Evolutionary conservation across 2,329 filamentous ascomycete genomes (phyloP), one percentile per base, ranked within the genome.

Genomic region (Tothia fuscella): DNA sequence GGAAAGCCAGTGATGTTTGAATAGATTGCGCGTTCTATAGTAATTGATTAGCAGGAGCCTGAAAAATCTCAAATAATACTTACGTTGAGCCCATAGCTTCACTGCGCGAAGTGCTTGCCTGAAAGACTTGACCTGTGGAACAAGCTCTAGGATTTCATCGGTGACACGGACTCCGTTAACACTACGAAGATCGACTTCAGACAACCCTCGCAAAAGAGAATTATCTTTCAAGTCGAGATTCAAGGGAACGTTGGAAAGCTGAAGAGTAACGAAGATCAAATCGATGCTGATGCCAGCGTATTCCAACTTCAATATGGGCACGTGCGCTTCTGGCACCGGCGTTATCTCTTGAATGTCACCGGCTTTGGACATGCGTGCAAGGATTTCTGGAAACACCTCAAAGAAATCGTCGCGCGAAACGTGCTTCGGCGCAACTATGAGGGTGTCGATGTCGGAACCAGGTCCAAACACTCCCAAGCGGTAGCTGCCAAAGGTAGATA

Each of bases 261-360:
- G 58, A 25, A 71, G 51, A 25, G 59, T 62, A n/a, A 57, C 60
- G 47, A 68, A 71, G 49, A 96, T 93, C 50, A 98, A 65, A 71
- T 98, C 91, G 57, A 98, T 93, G 59, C 85, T 91, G 57, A 98
- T 93, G 38, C 80, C 84, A 39, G 74, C 78, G 51, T 93, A 85
- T 58, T 93, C 85, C 54, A 96, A 84, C 59, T 95, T 96, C 67
- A 98, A 96, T 58, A 98, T 93, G 36, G 91, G 91, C 6, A 96
- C 89, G 55, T 85, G 93, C 3, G 89, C 86, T 54, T 93, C 89
- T 36, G 80, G 80, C 28, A 98, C 91, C 0, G 82, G 76, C 2
- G 84, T 80, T 53, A 95, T 70, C 56, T 93, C 85, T 46, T 82
- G 81, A 51, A 96, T 85, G 45, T 87, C 72, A n/a, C 79, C 82